A percentile compares a stretch with the other conserved stretches of the same genome.
phyloP scores from a whole-genome alignment of 306 rosid species.

The Canavalia ensiformis region DNA sequence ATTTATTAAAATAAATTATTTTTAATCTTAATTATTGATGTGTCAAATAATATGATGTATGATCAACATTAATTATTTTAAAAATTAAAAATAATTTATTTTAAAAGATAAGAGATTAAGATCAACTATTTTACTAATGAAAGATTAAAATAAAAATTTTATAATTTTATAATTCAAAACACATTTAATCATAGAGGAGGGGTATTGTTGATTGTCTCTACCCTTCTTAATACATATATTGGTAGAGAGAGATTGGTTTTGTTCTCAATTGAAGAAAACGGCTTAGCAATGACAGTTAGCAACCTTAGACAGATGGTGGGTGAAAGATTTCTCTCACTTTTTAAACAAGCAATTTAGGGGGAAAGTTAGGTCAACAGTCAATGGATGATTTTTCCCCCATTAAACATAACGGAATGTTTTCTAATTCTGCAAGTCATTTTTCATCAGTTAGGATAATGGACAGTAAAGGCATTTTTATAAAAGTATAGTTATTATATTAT shows the following conservation, averaged over 20 bases:
- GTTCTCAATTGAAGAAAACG: constrained; percentile 54
- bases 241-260: constrained; percentile 39
- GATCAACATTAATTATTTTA: no score
- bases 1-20: no score
- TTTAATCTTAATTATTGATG: no score
- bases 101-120: no score
- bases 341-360: constrained; percentile 55
- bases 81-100: no score
- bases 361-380: constrained; percentile 75
- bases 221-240: not conserved
- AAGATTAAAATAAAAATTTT: no score
- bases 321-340: constrained; percentile 61
- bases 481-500: not conserved
- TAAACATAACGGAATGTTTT: constrained; percentile 46
- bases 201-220: no score
- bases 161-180: no score
- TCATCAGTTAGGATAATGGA: not conserved
- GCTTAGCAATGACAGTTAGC: constrained; percentile 24
- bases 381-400: constrained; percentile 41
- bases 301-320: constrained; percentile 54
- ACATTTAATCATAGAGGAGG: no score
- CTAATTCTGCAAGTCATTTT: constrained; percentile 36
- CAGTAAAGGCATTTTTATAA: not conserved
- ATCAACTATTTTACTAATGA: no score
- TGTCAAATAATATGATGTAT: no score